Evolutionary conservation across 495 filamentous ascomycete genomes (phyloP).

Genomic region (Hypoxylon fuscum): DNA sequence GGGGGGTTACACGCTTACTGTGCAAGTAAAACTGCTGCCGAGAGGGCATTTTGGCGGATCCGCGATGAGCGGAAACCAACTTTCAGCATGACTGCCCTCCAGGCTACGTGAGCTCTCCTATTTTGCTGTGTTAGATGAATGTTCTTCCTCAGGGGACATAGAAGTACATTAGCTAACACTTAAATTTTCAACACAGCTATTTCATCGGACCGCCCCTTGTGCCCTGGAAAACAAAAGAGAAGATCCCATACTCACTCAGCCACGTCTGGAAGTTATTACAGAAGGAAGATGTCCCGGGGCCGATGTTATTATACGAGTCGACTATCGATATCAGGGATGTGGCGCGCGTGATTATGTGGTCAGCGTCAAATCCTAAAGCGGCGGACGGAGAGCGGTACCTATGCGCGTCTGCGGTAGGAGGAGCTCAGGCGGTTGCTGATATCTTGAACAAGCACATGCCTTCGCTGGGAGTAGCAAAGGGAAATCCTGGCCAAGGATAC

Average conservation of each 20-base stretch:
- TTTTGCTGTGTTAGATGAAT: not conserved
- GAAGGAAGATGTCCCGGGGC: constrained; percentile 30
- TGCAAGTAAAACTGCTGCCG: constrained; percentile 64
- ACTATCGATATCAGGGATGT: constrained; percentile 49
- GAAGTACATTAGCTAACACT: constrained; percentile 5
- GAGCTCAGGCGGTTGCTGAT: constrained; percentile 44
- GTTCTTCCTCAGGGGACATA: not conserved
- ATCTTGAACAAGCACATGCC: constrained; percentile 38
- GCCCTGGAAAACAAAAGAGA: constrained; percentile 32
- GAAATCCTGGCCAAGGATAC: constrained; percentile 38
- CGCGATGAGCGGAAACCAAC: constrained; percentile 55
- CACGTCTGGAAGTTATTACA: constrained; percentile 33
- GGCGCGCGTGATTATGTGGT: constrained; percentile 46
- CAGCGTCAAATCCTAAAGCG: constrained; percentile 22
- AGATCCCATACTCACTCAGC: constrained; percentile 36
- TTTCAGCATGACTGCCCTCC: constrained; percentile 61
- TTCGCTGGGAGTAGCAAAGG: constrained; percentile 21
- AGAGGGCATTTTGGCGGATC: constrained; percentile 64
- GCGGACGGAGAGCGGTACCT: constrained; percentile 44
- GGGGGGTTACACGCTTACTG: constrained; percentile 55
- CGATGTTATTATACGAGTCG: constrained; percentile 36
- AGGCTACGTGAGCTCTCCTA: constrained; percentile 50
- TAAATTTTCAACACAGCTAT: constrained; percentile 23
- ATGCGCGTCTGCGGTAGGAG: constrained; percentile 38
- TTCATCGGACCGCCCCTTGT: constrained; percentile 41